Conservation (phyloP, 495 filamentous ascomycete species). For the Lepraria neglecta region DNA sequence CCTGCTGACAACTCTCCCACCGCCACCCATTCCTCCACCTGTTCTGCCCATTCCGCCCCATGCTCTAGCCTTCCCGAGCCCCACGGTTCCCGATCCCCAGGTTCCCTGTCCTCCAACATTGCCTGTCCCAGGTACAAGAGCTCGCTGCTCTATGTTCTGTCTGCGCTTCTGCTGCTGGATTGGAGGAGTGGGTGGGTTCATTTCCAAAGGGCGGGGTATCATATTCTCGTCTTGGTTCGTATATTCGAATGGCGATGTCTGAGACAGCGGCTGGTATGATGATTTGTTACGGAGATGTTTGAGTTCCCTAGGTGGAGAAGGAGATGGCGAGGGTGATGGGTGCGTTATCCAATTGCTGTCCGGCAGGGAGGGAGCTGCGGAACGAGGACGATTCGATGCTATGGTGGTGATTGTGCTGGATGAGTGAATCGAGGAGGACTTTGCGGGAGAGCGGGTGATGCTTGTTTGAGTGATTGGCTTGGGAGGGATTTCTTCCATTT, state of each 20-base stretch:
- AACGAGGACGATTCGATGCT: constrained; percentile 26
- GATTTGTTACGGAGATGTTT: constrained; percentile 43
- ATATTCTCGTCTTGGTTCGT: constrained; percentile 32
- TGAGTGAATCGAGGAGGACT: constrained; percentile 26
- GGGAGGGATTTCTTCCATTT: constrained; percentile 34
- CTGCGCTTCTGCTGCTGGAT: constrained; percentile 30
- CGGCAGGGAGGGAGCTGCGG: constrained; percentile 34
- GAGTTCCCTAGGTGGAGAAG: constrained; percentile 43
- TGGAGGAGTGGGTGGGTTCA: constrained; percentile 50
- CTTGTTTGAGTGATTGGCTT: constrained; percentile 18
- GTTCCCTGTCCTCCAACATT: constrained; percentile 32
- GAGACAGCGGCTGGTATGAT: constrained; percentile 42
- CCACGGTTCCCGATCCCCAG: constrained; percentile 28
- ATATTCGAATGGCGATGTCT: constrained; percentile 33
- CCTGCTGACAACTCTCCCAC: constrained; percentile 27
- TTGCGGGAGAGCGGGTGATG: constrained; percentile 25
- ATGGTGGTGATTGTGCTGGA: constrained; percentile 21
- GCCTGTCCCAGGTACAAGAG: constrained; percentile 23
- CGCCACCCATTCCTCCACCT: constrained; percentile 25
- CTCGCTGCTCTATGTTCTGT: constrained; percentile 21
- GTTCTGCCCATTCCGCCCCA: constrained; percentile 20
- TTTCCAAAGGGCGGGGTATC: constrained; percentile 38
- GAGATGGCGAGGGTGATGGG: constrained; percentile 48
- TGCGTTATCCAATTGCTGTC: constrained; percentile 59
- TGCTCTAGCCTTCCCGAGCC: constrained; percentile 22